Percentiles rank a stretch among this genome's conserved stretches.
phyloP scores from a whole-genome alignment of 23 red algal genomes.

The Cyanidium caldarium region DNA sequence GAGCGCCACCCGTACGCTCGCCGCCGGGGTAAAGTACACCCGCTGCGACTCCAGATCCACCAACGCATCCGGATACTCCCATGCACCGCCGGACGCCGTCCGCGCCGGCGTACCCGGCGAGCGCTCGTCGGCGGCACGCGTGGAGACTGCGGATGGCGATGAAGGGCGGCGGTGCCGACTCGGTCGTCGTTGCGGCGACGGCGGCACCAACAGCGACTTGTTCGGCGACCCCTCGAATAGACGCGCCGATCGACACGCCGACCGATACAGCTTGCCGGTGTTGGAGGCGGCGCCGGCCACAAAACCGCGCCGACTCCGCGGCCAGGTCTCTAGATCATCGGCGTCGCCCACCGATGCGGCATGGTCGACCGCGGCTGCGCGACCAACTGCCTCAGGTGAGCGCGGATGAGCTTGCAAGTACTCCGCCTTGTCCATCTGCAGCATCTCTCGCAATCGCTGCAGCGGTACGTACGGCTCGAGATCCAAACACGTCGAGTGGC shows the following conservation, averaged over 20 bases:
- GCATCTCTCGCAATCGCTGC: too few relatives aligned
- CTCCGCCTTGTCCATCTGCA: neutral
- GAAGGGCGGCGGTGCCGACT: too few relatives aligned
- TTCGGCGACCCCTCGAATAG: neutral
- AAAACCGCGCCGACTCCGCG: too few relatives aligned
- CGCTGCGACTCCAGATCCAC: neutral
- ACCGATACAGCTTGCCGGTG: neutral
- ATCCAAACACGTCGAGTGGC: neutral
- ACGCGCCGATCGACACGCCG: neutral
- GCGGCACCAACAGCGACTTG: neutral
- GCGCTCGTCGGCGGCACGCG: neutral
- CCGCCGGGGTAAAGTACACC: neutral
- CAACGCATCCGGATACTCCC: constrained; percentile 3
- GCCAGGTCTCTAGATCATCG: too few relatives aligned
- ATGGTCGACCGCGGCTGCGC: too few relatives aligned
- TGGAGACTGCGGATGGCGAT: too few relatives aligned
- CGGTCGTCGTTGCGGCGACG: too few relatives aligned
- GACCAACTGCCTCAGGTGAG: too few relatives aligned
- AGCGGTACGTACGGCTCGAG: neutral
- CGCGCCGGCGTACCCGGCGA: neutral
- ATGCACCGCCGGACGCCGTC: too few relatives aligned
- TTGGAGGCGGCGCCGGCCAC: neutral
- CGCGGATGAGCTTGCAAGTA: too few relatives aligned
- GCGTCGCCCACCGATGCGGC: too few relatives aligned
- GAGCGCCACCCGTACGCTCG: neutral